Conservation (phyloP, 441 rosid species). For the Gossypium gossypioides region DNA sequence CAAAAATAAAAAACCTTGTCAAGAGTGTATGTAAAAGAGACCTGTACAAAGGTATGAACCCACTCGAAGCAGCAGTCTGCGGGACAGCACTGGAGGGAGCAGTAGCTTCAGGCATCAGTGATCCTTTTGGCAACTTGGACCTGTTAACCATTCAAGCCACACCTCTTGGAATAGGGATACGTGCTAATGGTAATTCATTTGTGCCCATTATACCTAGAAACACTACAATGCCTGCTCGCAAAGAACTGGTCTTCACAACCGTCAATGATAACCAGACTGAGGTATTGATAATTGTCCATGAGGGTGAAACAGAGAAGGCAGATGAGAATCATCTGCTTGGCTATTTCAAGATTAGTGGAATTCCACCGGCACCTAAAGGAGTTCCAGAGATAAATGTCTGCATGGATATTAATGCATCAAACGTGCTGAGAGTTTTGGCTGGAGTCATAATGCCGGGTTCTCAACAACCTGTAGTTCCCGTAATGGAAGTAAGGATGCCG, state of each 20-base stretch:
- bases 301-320: conserved; percentile 61
- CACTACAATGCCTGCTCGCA: conserved; percentile 61
- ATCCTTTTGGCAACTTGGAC: conserved; percentile 71
- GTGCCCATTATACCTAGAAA: conserved; percentile 54
- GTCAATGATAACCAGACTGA: conserved; percentile 55
- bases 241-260: conserved; percentile 55
- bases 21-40: conserved; percentile 41
- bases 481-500: conserved; percentile 79
- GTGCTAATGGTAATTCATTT: conserved; percentile 44
- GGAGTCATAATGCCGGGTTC: conserved; percentile 50
- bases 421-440: conserved; percentile 48
- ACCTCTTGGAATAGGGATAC: conserved; percentile 57
- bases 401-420: conserved; percentile 70
- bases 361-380: conserved; percentile 58
- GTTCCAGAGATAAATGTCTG: conserved; percentile 71
- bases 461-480: conserved; percentile 44
- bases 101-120: conserved; percentile 64
- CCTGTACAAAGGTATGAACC: conserved; percentile 44
- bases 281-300: conserved; percentile 57
- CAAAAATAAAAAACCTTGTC: conserved; percentile 39
- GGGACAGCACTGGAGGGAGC: conserved; percentile 92
- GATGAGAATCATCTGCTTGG: conserved; percentile 73
- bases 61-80: conserved; percentile 63
- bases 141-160: conserved; percentile 72
- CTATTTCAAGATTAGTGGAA: conserved; percentile 64